These are phyloP conservation scores for Aegle marmelos DNA, from an alignment of 345 rosid species.

Conservation along the genomic window DNA sequence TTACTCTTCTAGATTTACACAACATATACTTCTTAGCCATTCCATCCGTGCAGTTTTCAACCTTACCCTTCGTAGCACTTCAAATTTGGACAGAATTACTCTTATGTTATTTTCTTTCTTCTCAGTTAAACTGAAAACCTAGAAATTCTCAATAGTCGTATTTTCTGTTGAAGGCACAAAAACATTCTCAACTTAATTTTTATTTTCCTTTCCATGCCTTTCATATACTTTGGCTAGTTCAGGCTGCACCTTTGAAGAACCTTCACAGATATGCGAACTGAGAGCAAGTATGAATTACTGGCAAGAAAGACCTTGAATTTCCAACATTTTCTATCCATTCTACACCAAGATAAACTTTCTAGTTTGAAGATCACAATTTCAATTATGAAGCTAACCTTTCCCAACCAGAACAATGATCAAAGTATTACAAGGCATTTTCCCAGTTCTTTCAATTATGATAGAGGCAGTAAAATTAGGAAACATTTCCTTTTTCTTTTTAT, in stretches of 20 bases:
- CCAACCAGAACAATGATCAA: not conserved
- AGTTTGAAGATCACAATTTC: not conserved
- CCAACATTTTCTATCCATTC: not conserved
- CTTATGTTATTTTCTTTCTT: not conserved
- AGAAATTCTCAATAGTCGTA: not conserved
- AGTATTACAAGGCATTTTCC: not conserved
- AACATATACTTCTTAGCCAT: not conserved
- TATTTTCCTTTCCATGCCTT: not conserved
- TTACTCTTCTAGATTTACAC: no score
- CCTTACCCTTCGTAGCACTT: not conserved
- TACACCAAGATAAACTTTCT: not conserved
- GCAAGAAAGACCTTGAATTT: not conserved
- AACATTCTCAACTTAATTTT: not conserved
- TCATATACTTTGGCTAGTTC: not conserved
- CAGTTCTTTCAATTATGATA: not conserved
- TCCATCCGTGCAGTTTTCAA: not conserved
- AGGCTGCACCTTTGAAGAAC: not conserved
- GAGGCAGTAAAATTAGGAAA: not conserved
- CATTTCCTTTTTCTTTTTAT: not conserved
- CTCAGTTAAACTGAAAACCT: not conserved
- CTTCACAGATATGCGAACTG: not conserved
- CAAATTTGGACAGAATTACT: not conserved
- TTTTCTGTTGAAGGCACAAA: not conserved
- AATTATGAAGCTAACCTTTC: no score
- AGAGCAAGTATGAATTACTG: not conserved